Evolutionary conservation across 169 alveolate genomes (phyloP).

Genomic region (Cryptosporidium canis): DNA sequence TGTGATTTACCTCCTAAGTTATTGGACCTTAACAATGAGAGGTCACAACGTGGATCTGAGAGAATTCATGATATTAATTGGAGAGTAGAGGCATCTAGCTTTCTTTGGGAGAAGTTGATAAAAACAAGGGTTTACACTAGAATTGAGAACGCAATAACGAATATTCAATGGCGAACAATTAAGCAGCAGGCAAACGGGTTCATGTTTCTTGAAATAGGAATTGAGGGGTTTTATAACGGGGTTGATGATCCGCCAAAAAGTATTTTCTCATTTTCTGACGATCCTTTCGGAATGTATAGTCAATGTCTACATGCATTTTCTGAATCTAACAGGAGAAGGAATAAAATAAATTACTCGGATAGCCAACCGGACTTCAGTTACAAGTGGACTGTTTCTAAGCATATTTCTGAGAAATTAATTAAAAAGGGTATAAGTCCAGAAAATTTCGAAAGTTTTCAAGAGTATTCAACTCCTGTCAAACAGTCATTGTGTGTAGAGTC

Average conservation of each 20-base stretch:
- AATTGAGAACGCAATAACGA: conserved; percentile 31
- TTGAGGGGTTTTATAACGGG: conserved; percentile 28
- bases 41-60: conserved; percentile 17
- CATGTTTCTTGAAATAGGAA: conserved; percentile 38
- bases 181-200: conserved; percentile 63
- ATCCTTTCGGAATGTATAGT: conserved; percentile 70
- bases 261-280: conserved; percentile 51
- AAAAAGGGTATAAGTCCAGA: conserved; percentile 34
- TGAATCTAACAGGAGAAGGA: conserved; percentile 36
- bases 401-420: conserved; percentile 20
- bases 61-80: conserved; percentile 17
- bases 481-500: conserved; percentile 61
- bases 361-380: not conserved
- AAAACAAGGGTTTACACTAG: conserved; percentile 8
- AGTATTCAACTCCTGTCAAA: conserved; percentile 21
- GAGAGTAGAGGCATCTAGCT: conserved; percentile 53
- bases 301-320: conserved; percentile 66
- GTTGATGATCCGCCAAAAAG: conserved; percentile 43
- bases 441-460: conserved; percentile 33
- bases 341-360: not conserved
- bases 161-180: conserved; percentile 55
- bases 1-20: conserved; percentile 13
- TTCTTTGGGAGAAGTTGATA: conserved; percentile 54
- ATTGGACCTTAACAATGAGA: conserved; percentile 26
- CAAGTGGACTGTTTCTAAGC: conserved; percentile 38